phyloP scores from a whole-genome alignment of 805 yeast genomes.

The Myxozyma monticola region DNA sequence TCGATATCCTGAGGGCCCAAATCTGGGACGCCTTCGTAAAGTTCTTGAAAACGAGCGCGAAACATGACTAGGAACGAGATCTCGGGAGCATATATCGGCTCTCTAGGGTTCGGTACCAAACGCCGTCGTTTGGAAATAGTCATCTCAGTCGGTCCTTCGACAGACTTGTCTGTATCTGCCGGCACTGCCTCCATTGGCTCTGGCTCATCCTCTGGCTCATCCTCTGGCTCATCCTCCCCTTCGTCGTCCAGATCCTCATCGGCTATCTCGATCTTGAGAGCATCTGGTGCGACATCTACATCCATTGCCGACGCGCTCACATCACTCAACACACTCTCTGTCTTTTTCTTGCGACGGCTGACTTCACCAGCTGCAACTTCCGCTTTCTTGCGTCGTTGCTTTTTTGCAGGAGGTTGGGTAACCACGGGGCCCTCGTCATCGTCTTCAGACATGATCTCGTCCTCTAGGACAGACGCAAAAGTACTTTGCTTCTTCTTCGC shows the following conservation, averaged over 20 bases:
- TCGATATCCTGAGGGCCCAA: slow-evolving; percentile 47
- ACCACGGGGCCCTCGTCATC: no score
- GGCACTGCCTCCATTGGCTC: not conserved
- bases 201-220: not conserved
- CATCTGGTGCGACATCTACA: no score
- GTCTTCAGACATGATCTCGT: slow-evolving; percentile 28
- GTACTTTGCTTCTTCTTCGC: not conserved
- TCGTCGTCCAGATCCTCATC: no score
- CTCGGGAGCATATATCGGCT: slow-evolving; percentile 21
- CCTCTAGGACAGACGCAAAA: slow-evolving; percentile 23
- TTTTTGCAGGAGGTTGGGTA: no score
- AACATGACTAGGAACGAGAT: slow-evolving; percentile 34
- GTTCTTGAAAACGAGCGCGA: slow-evolving; percentile 32
- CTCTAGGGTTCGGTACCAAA: slow-evolving; percentile 12
- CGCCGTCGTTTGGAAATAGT: not conserved
- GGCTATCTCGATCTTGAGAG: no score
- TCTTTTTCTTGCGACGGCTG: no score
- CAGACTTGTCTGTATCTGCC: not conserved
- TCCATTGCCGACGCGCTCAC: no score
- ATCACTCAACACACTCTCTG: no score
- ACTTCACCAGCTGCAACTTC: no score
- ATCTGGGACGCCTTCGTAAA: slow-evolving; percentile 39
- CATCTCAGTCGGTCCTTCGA: not conserved
- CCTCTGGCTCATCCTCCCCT: not conserved
- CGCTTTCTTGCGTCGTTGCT: no score